Conservation (phyloP, 2,329 filamentous ascomycete genomes). For the Aschersonia sp. region DNA sequence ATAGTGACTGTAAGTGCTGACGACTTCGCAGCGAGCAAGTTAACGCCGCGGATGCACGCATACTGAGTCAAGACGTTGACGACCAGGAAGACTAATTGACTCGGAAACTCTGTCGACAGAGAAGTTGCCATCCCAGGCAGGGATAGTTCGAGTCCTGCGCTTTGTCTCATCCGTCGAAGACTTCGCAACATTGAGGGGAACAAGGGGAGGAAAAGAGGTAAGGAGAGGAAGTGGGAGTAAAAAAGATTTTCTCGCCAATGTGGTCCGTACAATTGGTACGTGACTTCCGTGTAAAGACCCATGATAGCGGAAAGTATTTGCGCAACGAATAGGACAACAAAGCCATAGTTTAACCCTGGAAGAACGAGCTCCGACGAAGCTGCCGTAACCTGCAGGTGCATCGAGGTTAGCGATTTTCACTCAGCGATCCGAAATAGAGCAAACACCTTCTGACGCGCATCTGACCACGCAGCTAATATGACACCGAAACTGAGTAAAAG, state of each 20-base stretch:
- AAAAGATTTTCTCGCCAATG: conserved; percentile 96
- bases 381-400: neutral
- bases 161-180: conserved; percentile 47
- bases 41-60: conserved; percentile 89
- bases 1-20: conserved; percentile 94
- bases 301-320: conserved; percentile 87
- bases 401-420: neutral
- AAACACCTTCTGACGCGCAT: conserved; percentile 67
- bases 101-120: conserved; percentile 31
- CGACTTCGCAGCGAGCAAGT: conserved; percentile 76
- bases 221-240: conserved; percentile 67
- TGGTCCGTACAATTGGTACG: conserved; percentile 72
- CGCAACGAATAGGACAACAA: conserved; percentile 71
- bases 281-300: conserved; percentile 87
- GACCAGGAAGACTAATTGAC: conserved; percentile 55
- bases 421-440: neutral
- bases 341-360: conserved; percentile 42
- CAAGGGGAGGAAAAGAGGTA: conserved; percentile 65
- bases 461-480: conserved; percentile 76
- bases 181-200: conserved; percentile 49
- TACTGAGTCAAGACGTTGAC: conserved; percentile 85
- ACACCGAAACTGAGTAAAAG: conserved; percentile 75
- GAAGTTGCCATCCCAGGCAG: conserved; percentile 7
- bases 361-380: conserved; percentile 5
- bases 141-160: conserved; percentile 36